These are phyloP conservation scores for Lactifluus piperatus DNA, from an alignment of 768 basidiomycete genomes.

Conservation along the genomic window DNA sequence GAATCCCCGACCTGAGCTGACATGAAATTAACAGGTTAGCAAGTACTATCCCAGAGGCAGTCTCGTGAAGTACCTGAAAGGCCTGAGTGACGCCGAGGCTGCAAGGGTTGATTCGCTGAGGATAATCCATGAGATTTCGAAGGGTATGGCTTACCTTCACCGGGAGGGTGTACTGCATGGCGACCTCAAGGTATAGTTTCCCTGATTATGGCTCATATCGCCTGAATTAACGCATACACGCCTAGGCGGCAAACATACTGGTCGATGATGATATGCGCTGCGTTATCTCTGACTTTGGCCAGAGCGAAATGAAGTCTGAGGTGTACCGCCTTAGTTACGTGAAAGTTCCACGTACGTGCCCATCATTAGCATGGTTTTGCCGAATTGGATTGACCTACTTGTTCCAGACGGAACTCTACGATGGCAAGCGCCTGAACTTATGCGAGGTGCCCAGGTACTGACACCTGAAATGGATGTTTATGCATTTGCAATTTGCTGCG, in stretches of 20 bases:
- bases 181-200: constrained; percentile 56
- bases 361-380: constrained; percentile 6
- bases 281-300: constrained; percentile 76
- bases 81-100: constrained; percentile 17
- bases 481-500: constrained; percentile 55
- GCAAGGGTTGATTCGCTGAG: constrained; percentile 42
- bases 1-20: neutral
- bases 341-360: constrained; percentile 25
- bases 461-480: constrained; percentile 59
- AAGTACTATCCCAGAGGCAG: constrained; percentile 62
- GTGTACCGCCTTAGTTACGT: constrained; percentile 51
- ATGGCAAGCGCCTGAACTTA: constrained; percentile 66
- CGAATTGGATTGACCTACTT: neutral
- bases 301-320: constrained; percentile 72
- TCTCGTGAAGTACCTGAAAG: constrained; percentile 49
- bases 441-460: constrained; percentile 38
- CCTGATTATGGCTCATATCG: neutral
- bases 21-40: constrained; percentile 35
- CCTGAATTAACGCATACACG: neutral
- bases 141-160: constrained; percentile 80
- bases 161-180: constrained; percentile 61
- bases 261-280: constrained; percentile 60
- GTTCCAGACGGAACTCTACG: constrained; percentile 43
- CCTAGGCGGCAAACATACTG: constrained; percentile 72
- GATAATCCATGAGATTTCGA: constrained; percentile 65